Conservation (phyloP, 495 filamentous ascomycete genomes). For the Pyrenula massariospora region DNA sequence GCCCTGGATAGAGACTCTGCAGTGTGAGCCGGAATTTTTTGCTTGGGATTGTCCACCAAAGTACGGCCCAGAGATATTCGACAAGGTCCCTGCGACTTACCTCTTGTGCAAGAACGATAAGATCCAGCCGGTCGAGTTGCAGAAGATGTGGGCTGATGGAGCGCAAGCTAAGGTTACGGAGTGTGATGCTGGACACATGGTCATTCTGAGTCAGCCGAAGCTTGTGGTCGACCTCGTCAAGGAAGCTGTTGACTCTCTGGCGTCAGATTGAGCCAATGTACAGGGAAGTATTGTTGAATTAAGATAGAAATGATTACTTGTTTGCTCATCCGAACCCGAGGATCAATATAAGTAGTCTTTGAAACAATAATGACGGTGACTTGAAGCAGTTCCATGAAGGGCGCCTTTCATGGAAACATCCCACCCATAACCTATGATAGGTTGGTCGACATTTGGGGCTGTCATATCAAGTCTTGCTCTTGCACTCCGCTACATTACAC, state of each 20-base stretch:
- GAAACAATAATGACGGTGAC: no score
- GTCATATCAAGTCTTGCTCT: no score
- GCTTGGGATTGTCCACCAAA: slow-evolving; percentile 13
- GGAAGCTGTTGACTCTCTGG: not conserved
- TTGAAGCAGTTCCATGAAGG: no score
- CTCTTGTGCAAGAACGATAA: slow-evolving; percentile 17
- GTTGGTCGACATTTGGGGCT: no score
- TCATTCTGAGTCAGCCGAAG: slow-evolving; percentile 17
- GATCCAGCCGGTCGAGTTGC: slow-evolving; percentile 5
- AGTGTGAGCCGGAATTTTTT: slow-evolving; percentile 5
- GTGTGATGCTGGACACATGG: slow-evolving; percentile 18
- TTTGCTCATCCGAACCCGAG: no score
- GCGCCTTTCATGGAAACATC: no score
- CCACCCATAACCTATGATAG: no score
- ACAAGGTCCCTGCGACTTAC: slow-evolving; percentile 18
- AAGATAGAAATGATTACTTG: no score
- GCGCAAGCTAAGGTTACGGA: slow-evolving; percentile 12
- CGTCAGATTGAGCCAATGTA: no score
- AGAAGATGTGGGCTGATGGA: slow-evolving; percentile 13
- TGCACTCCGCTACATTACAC: no score
- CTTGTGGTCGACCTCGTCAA: slow-evolving; percentile 12
- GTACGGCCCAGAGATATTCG: slow-evolving; percentile 13
- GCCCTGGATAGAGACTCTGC: slow-evolving; percentile 9
- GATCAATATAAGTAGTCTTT: no score
- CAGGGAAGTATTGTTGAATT: no score